phyloP scores from a whole-genome alignment of 2,329 filamentous ascomycete genomes.

The Pezicula rhizophila region DNA sequence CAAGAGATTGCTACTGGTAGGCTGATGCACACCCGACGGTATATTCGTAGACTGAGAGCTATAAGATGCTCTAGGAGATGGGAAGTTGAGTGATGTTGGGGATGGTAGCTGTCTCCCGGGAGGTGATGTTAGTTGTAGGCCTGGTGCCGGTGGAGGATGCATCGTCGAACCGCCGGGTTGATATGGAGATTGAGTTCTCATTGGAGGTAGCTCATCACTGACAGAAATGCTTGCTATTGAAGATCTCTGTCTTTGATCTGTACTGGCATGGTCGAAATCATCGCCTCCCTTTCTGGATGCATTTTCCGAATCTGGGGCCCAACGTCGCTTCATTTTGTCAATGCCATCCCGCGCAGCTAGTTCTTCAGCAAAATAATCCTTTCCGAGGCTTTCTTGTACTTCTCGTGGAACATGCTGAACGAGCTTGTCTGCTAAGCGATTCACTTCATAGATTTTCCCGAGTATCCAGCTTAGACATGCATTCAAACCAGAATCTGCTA shows the following conservation, averaged over 20 bases:
- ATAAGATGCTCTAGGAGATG: conserved; percentile 22
- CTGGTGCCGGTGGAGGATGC: conserved; percentile 24
- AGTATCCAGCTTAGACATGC: conserved; percentile 23
- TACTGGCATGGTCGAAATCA: conserved; percentile 10
- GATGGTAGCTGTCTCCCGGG: conserved; percentile 24
- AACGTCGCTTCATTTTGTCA: conserved; percentile 23
- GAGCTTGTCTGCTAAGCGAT: conserved; percentile 23
- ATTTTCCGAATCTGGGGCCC: conserved; percentile 14
- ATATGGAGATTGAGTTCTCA: conserved; percentile 17
- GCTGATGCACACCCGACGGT: conserved; percentile 13
- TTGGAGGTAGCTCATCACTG: conserved; percentile 16
- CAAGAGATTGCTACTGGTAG: conserved; percentile 13
- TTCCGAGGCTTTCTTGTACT: conserved; percentile 6
- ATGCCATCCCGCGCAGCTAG: conserved; percentile 11
- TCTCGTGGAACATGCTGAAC: conserved; percentile 17
- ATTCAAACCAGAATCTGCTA: conserved; percentile 22
- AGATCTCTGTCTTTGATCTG: conserved; percentile 17
- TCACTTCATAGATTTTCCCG: conserved; percentile 22
- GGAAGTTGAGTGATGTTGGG: conserved; percentile 23
- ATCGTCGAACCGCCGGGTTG: conserved; percentile 16
- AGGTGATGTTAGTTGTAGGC: conserved; percentile 25
- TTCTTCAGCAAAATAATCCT: conserved; percentile 6
- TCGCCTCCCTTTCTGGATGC: conserved; percentile 6
- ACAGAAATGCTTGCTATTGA: conserved; percentile 8
- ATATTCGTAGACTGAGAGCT: conserved; percentile 12